These are phyloP conservation scores for Pythium guiyangense DNA, from an alignment of 352 stramenopile genomes.

Conservation along the genomic window DNA sequence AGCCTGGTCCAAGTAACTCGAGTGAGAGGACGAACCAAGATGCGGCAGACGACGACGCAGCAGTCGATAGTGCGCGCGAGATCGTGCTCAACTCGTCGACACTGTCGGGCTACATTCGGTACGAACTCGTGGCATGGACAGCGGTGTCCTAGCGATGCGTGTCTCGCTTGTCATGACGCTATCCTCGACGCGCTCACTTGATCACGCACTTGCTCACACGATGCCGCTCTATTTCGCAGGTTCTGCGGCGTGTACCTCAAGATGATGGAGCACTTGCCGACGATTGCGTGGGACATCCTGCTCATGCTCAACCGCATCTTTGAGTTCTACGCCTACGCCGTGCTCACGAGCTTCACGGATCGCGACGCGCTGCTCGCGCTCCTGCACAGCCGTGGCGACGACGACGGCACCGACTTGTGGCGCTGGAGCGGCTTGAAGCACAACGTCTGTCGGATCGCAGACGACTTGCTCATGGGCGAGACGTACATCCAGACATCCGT, in stretches of 20 bases:
- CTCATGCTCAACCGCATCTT: conserved; percentile 69
- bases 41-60: background rate
- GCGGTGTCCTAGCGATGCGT: background rate
- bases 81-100: conserved; percentile 73
- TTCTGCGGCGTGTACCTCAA: conserved; percentile 83
- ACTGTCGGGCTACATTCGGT: conserved; percentile 69
- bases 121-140: conserved; percentile 1
- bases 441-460: conserved; percentile 48
- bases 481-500: conserved; percentile 41
- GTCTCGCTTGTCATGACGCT: background rate
- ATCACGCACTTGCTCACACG: background rate
- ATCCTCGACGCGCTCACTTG: background rate
- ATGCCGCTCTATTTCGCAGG: conserved; percentile 14
- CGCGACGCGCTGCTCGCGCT: conserved; percentile 41
- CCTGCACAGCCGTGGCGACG: conserved; percentile 27
- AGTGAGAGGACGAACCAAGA: background rate
- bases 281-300: conserved; percentile 68
- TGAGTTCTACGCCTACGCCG: conserved; percentile 75
- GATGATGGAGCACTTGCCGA: conserved; percentile 81
- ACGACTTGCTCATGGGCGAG: conserved; percentile 44
- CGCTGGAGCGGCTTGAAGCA: conserved; percentile 36
- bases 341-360: conserved; percentile 64
- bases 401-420: conserved; percentile 17
- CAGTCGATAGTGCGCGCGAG: conserved; percentile 27
- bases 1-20: background rate